Evolutionary conservation across 805 yeast species (phyloP).

Genomic region (Candida ovalis): DNA sequence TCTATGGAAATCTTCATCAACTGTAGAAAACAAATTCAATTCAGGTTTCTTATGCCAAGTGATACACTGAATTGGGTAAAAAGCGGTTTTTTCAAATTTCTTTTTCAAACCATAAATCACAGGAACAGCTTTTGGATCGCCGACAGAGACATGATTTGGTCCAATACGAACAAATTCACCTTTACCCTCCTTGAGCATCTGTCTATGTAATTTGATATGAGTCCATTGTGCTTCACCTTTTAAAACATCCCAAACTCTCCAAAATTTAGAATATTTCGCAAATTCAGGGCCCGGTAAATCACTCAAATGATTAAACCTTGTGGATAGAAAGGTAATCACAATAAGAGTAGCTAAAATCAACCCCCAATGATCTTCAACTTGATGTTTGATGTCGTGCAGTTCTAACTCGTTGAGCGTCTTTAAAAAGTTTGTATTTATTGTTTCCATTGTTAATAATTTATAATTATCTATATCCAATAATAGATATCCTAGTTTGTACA

Average conservation of each 20-base stretch:
- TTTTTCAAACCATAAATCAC: conserved; percentile 13
- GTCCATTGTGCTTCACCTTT: conserved; percentile 12
- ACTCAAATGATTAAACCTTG: conserved; percentile 10
- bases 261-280: conserved; percentile 10
- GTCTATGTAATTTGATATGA: conserved; percentile 10
- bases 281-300: conserved; percentile 13
- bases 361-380: conserved; percentile 6
- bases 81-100: conserved; percentile 9
- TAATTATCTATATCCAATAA: not conserved
- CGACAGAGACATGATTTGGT: conserved; percentile 14
- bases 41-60: conserved; percentile 15
- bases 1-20: conserved; percentile 13
- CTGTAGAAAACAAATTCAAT: conserved; percentile 11
- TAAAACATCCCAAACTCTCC: conserved; percentile 13
- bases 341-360: conserved; percentile 5
- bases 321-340: conserved; percentile 5
- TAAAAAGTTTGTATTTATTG: conserved; percentile 5
- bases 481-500: not conserved
- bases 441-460: not conserved
- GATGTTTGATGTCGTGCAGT: conserved; percentile 1
- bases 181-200: conserved; percentile 5
- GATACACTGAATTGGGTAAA: conserved; percentile 15
- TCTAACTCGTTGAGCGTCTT: not conserved
- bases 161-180: conserved; percentile 13
- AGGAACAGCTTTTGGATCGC: conserved; percentile 13